Percentiles rank a stretch among this genome's conserved stretches.
Evolutionary conservation across 768 basidiomycete genomes (phyloP).

Genomic region (Leccinum variicolor): DNA sequence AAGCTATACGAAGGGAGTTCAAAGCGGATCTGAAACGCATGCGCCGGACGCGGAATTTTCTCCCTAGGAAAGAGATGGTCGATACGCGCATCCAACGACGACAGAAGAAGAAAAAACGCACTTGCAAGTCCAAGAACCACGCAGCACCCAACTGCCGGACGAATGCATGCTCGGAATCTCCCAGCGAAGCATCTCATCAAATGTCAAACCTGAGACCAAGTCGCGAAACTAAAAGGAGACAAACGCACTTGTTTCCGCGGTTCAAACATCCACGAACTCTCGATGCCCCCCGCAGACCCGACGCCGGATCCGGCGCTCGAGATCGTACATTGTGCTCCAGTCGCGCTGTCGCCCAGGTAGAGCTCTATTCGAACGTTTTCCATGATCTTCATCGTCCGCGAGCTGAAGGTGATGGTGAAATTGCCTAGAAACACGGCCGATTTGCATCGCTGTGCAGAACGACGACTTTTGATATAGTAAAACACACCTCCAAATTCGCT

Average conservation of each 20-base stretch:
- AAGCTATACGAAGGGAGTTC: conserved; percentile 67
- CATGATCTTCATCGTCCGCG: conserved; percentile 61
- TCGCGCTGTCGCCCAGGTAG: conserved; percentile 71
- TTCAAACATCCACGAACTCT: conserved; percentile 81
- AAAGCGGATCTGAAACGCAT: conserved; percentile 70
- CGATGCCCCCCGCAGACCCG: conserved; percentile 35
- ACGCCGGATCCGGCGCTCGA: conserved; percentile 54
- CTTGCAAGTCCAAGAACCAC: conserved; percentile 74
- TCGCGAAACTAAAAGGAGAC: neutral
- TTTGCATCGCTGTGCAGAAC: neutral
- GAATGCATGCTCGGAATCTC: conserved; percentile 66
- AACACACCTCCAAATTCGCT: conserved; percentile 31
- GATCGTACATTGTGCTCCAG: conserved; percentile 67
- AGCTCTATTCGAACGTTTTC: conserved; percentile 72
- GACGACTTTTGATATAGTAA: neutral
- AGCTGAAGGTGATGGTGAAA: conserved; percentile 61
- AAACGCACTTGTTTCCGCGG: conserved; percentile 52
- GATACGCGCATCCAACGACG: neutral
- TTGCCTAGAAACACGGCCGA: conserved; percentile 37
- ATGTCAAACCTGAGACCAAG: neutral
- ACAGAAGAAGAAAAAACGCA: conserved; percentile 30
- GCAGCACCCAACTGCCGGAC: conserved; percentile 67
- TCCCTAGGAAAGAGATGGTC: conserved; percentile 31
- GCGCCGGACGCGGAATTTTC: conserved; percentile 58
- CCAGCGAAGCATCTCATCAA: conserved; percentile 69